Evolutionary conservation across 805 yeast species (phyloP).

Genomic region (Brettanomyces naardenensis): DNA sequence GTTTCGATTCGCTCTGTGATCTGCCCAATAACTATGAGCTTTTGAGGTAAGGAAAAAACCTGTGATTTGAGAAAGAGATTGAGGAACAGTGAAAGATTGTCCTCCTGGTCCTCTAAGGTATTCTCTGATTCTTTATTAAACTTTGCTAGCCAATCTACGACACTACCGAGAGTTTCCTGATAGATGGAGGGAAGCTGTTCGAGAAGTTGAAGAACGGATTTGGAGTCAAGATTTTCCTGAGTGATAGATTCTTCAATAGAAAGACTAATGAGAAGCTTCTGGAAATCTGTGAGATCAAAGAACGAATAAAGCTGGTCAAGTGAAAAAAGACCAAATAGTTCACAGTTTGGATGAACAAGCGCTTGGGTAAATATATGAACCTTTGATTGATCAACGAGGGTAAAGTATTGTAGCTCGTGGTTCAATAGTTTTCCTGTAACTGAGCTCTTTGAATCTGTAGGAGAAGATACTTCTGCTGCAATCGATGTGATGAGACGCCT

Average conservation of each 20-base stretch:
- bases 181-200: conserved; percentile 20
- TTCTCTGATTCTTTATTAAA: conserved; percentile 9
- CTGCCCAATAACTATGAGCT: conserved; percentile 19
- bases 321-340: conserved; percentile 21
- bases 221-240: conserved; percentile 5
- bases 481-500: conserved; percentile 24
- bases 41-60: conserved; percentile 24
- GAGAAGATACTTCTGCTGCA: conserved; percentile 18
- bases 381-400: conserved; percentile 12
- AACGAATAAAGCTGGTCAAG: conserved; percentile 24
- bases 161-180: conserved; percentile 19
- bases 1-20: conserved; percentile 1
- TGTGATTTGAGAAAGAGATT: conserved; percentile 18
- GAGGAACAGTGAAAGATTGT: conserved; percentile 14
- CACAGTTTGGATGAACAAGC: conserved; percentile 17
- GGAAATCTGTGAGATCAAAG: conserved; percentile 17
- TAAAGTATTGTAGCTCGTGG: conserved; percentile 18
- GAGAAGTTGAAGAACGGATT: conserved; percentile 4
- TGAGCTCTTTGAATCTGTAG: neutral
- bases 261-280: conserved; percentile 19
- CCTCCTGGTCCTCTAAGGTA: conserved; percentile 1
- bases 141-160: conserved; percentile 20
- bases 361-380: conserved; percentile 10
- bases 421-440: conserved; percentile 11
- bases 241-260: conserved; percentile 18